These are phyloP conservation scores for Cercospora beticola DNA, from an alignment of 2,329 filamentous ascomycete genomes.

Conservation along the genomic window DNA sequence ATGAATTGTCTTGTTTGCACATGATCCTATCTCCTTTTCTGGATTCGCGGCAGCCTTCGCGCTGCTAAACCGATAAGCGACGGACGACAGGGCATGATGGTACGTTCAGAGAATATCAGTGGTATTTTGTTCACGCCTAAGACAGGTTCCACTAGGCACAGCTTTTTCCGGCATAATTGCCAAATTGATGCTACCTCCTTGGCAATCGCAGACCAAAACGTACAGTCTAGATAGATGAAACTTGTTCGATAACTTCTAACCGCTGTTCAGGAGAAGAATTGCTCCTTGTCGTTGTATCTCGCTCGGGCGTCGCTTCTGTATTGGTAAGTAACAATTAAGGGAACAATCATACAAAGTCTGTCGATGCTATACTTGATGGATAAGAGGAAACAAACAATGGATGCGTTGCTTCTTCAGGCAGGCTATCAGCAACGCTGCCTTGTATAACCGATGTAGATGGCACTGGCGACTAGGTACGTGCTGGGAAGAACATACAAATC, in stretches of 20 bases:
- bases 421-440: background rate
- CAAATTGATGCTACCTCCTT: no score
- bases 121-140: background rate
- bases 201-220: no score
- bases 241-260: no score
- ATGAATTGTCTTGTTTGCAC: background rate
- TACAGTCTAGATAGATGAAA: no score
- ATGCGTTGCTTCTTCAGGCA: background rate
- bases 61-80: background rate
- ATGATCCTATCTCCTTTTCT: background rate
- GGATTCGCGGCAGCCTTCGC: background rate
- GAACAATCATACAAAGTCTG: background rate
- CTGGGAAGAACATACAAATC: background rate
- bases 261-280: no score
- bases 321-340: background rate
- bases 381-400: background rate
- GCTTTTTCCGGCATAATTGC: background rate
- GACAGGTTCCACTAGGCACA: background rate
- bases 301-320: background rate
- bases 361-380: background rate
- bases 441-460: background rate
- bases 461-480: background rate
- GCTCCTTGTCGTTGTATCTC: no score
- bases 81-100: background rate
- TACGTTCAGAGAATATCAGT: background rate